Evolutionary conservation across 164 flowering plant species (phyloP).

Genomic region (Nelumbo lutea): DNA sequence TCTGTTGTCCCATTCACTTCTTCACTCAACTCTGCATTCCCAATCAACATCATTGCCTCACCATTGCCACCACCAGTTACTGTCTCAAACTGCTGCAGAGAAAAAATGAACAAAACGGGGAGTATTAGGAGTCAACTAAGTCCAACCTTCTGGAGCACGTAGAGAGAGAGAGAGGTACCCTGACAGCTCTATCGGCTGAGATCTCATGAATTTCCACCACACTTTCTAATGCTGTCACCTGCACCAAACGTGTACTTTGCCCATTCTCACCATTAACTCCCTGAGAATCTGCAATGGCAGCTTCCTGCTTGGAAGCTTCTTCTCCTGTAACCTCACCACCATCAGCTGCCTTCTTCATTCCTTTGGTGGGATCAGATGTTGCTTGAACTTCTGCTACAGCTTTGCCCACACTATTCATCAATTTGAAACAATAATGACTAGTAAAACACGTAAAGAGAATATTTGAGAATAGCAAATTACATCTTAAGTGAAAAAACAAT

Average conservation of each 20-base stretch:
- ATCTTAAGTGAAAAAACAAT: neutral
- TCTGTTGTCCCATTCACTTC: conserved; percentile 39
- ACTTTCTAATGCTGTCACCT: conserved; percentile 30
- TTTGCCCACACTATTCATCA: conserved; percentile 37
- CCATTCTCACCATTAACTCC: conserved; percentile 24
- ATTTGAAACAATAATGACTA: too few relatives aligned
- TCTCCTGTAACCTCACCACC: conserved; percentile 13
- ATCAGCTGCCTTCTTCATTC: conserved; percentile 24
- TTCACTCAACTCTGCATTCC: conserved; percentile 27
- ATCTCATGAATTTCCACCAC: conserved; percentile 24
- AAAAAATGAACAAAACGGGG: neutral
- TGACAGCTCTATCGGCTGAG: conserved; percentile 30
- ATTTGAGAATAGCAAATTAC: neutral
- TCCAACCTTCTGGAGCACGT: neutral
- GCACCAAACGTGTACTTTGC: conserved; percentile 14
- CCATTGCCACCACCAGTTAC: conserved; percentile 24
- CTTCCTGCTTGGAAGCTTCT: conserved; percentile 14
- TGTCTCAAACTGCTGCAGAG: conserved; percentile 31
- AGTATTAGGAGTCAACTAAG: neutral
- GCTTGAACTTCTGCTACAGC: conserved; percentile 18
- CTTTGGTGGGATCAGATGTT: conserved; percentile 24
- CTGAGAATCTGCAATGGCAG: conserved; percentile 14
- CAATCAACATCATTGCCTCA: conserved; percentile 21
- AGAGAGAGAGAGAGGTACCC: conserved; percentile 26
- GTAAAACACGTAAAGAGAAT: neutral